A percentile compares a stretch with the other conserved stretches of the same genome.
These are phyloP conservation scores for Trametopsis cervina DNA, from an alignment of 768 basidiomycete genomes.

Conservation along the genomic window DNA sequence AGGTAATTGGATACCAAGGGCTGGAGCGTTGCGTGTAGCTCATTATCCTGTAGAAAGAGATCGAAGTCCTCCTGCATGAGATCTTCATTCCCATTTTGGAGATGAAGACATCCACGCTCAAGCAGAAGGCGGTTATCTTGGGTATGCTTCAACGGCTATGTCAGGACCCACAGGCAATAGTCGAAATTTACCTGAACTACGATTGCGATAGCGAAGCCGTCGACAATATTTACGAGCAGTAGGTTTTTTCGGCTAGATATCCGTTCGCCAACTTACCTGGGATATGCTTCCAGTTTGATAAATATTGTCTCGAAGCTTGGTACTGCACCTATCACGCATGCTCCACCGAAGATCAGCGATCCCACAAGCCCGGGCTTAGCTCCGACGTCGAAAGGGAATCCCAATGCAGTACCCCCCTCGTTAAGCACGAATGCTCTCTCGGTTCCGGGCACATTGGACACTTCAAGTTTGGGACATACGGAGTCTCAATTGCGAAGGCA, in stretches of 20 bases:
- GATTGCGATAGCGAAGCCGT: slow-evolving; percentile 93
- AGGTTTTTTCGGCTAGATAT: no score
- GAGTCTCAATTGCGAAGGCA: slow-evolving; percentile 85
- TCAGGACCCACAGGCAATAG: slow-evolving; percentile 94
- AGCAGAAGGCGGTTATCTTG: slow-evolving; percentile 90
- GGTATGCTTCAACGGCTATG: slow-evolving; percentile 83
- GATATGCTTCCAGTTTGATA: slow-evolving; percentile 61
- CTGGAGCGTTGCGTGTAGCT: no score
- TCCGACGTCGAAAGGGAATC: slow-evolving; percentile 41
- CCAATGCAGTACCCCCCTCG: slow-evolving; percentile 47
- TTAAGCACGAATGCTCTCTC: slow-evolving; percentile 59
- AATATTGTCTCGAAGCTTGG: slow-evolving; percentile 94
- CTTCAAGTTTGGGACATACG: slow-evolving; percentile 58
- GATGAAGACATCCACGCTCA: slow-evolving; percentile 93
- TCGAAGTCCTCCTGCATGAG: slow-evolving; percentile 96
- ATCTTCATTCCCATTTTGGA: slow-evolving; percentile 98
- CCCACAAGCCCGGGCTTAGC: slow-evolving; percentile 54
- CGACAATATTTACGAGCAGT: slow-evolving; percentile 98
- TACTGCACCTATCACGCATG: slow-evolving; percentile 43
- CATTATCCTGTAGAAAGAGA: slow-evolving; percentile 79
- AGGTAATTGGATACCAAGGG: slow-evolving; percentile 64
- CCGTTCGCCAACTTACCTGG: no score
- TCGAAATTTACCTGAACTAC: slow-evolving; percentile 98
- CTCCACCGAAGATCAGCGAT: slow-evolving; percentile 46
- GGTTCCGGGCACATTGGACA: slow-evolving; percentile 61